These are phyloP conservation scores for Lipomyces sp. DNA, from an alignment of 805 yeast genomes.

Conservation along the genomic window DNA sequence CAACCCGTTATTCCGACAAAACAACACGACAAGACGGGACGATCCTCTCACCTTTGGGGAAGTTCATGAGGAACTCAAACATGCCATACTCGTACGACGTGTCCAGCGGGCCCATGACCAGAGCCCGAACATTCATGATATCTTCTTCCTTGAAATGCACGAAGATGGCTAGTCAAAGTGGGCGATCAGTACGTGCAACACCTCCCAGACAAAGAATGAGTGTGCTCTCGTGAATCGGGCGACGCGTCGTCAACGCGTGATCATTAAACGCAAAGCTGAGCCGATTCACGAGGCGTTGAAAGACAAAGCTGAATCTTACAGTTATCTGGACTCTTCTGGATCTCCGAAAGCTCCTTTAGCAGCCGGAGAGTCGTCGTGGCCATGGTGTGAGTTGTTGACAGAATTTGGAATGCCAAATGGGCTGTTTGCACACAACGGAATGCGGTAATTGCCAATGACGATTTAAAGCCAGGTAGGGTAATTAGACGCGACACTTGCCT, in stretches of 20 bases:
- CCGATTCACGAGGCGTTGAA: too few relatives aligned
- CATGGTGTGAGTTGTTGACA: too few relatives aligned
- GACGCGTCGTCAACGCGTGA: too few relatives aligned
- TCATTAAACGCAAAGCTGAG: too few relatives aligned
- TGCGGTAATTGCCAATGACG: too few relatives aligned
- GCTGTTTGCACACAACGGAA: too few relatives aligned
- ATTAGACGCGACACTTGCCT: too few relatives aligned
- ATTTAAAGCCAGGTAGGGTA: too few relatives aligned
- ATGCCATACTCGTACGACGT: slow-evolving; percentile 18
- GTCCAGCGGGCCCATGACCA: slow-evolving; percentile 13
- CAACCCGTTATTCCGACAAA: not conserved
- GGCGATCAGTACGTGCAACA: too few relatives aligned
- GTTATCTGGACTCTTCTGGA: slow-evolving; percentile 14
- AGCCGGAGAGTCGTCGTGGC: slow-evolving; percentile 10
- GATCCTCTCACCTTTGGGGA: slow-evolving; percentile 4
- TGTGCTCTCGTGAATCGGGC: too few relatives aligned
- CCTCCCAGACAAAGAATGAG: too few relatives aligned
- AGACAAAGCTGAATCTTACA: not conserved
- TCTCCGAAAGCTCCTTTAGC: slow-evolving; percentile 12
- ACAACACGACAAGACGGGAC: not conserved
- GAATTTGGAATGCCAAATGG: too few relatives aligned
- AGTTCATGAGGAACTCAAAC: slow-evolving; percentile 14
- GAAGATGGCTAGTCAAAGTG: slow-evolving; percentile 5
- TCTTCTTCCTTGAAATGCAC: slow-evolving; percentile 13
- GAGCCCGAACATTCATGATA: slow-evolving; percentile 10